Evolutionary conservation across 441 rosid species (phyloP), one percentile per base, ranked within the genome.

Genomic region (Jatropha podagrica): DNA sequence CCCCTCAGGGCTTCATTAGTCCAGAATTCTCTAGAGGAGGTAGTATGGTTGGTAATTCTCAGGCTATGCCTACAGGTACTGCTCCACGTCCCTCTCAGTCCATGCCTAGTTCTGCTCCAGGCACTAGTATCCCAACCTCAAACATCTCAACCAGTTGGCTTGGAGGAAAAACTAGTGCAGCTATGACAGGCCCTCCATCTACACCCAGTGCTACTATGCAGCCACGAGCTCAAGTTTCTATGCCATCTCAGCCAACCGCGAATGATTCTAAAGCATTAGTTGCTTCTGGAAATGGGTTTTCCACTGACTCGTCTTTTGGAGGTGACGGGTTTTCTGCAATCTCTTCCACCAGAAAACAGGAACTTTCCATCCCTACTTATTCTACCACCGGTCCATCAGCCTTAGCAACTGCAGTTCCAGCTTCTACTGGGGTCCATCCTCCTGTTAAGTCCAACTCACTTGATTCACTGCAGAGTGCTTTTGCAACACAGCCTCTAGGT

Each of bases 381-480:
- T 82, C 91, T 62, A 78, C 90, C 55, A 71, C 79, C 68, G 81
- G 84, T 80, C 64, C 81, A 69, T 74, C 90, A 72, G 65, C 84
- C 66, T 60, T 84, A 44, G 77, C 93, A 69, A 81, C 87, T 51
- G 76, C 79, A 59, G 85, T 80, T 78, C 91, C 91, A 32, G 83
- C 78, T 77, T 85, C 91, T 18, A 79, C 80, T 72, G 85, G 83
- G 32, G 70, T 79, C 63, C 95, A 90, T 72, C 86, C 89, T 77
- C 64, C 89, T 13, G 86, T 77, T 69, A 93, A 86, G 83, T 79
- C 92, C 81, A 89, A 77, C 77, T 79, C 92, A 56, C 88, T 87
- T 38, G 94, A 95, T 80, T 87, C 93, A 12, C 78, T 93, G 80
- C 93, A 92, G 81, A 87, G 78, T 87, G 75, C 88, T 64, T 89